Percentiles rank a stretch among this genome's conserved stretches.
Evolutionary conservation across 2,329 filamentous ascomycete genomes (phyloP).

Genomic region (Fusarium metavorans): DNA sequence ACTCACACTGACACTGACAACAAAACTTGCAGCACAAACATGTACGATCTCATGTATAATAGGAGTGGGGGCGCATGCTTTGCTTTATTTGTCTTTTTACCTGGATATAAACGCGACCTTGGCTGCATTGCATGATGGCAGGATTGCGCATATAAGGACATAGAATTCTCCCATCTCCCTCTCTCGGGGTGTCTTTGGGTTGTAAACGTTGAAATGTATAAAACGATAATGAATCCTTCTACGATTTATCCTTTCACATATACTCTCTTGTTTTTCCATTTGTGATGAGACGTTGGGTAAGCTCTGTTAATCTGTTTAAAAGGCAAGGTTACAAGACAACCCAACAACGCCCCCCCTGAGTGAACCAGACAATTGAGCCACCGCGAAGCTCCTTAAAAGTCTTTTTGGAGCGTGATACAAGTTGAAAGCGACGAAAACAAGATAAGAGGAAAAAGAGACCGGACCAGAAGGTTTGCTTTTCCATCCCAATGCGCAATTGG

Average conservation of each 20-base stretch:
- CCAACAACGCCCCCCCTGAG: slow-evolving; percentile 18
- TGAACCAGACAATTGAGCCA: slow-evolving; percentile 8
- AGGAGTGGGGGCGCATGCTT: slow-evolving; percentile 8
- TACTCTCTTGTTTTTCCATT: background rate
- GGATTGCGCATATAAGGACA: background rate
- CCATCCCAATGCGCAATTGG: background rate
- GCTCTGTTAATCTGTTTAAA: slow-evolving; percentile 13
- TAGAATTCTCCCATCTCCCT: background rate
- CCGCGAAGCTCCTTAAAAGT: background rate
- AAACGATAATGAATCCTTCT: background rate
- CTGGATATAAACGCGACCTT: slow-evolving; percentile 9
- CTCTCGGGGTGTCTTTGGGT: background rate
- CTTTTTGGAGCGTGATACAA: slow-evolving; percentile 3
- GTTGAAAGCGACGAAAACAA: background rate
- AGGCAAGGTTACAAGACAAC: slow-evolving; percentile 11
- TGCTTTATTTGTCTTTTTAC: background rate
- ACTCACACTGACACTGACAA: slow-evolving; percentile 11
- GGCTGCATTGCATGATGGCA: background rate
- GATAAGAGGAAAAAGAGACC: slow-evolving; percentile 11
- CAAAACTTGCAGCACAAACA: background rate
- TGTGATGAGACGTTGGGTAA: background rate
- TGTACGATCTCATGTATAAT: slow-evolving; percentile 33
- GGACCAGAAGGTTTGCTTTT: slow-evolving; percentile 18
- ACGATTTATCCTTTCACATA: background rate
- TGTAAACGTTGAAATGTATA: background rate